A percentile compares a stretch with the other conserved stretches of the same genome.
Conservation (phyloP, 164 flowering plant genomes). For the Paratinospora sagittata region DNA sequence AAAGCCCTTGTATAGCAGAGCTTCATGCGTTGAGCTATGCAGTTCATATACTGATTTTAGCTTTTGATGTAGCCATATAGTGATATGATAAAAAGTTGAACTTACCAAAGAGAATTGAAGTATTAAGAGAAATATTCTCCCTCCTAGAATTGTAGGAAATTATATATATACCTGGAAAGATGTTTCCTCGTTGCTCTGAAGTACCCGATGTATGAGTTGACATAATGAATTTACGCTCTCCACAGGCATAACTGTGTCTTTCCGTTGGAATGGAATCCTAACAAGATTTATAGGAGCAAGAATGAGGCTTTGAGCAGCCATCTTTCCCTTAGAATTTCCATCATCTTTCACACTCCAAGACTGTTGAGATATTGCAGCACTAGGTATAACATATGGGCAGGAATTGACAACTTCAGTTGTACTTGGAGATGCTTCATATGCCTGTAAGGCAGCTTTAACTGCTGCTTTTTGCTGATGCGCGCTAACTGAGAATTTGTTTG, state of each 20-base stretch:
- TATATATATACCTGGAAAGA: constrained; percentile 75
- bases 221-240: constrained; percentile 70
- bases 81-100: background rate
- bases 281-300: constrained; percentile 62
- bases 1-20: no score
- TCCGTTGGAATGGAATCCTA: constrained; percentile 71
- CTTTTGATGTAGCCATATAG: background rate
- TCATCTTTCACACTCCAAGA: constrained; percentile 31
- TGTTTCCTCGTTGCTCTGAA: constrained; percentile 68
- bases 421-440: constrained; percentile 70
- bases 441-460: constrained; percentile 57
- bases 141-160: background rate
- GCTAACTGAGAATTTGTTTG: constrained; percentile 90
- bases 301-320: constrained; percentile 39
- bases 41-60: background rate
- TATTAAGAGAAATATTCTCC: background rate
- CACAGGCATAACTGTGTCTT: constrained; percentile 56
- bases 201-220: constrained; percentile 60
- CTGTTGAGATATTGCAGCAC: constrained; percentile 40
- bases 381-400: constrained; percentile 69
- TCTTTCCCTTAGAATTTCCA: constrained; percentile 29
- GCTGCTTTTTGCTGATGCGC: constrained; percentile 85
- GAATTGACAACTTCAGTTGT: constrained; percentile 70
- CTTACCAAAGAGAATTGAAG: background rate
- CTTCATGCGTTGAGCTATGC: no score